Conservation (phyloP, 106 monocot genomes). For the Apostasia ramifera region DNA sequence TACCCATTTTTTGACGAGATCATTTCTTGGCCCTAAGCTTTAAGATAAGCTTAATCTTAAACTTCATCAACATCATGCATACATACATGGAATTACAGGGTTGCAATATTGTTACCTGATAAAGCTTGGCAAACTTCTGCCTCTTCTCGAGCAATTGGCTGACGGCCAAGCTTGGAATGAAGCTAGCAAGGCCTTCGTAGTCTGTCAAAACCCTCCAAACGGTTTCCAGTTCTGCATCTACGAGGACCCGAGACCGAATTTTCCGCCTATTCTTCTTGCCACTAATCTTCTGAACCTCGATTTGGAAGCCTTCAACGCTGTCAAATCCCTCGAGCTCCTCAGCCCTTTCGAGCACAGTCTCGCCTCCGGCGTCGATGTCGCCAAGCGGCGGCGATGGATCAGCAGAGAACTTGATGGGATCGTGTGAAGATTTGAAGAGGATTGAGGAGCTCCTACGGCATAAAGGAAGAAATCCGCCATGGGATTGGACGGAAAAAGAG, state of each 20-base stretch:
- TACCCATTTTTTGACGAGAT: background rate
- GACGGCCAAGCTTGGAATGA: slow-evolving; percentile 65
- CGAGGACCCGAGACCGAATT: slow-evolving; percentile 39
- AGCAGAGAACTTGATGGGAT: slow-evolving; percentile 1
- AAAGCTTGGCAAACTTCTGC: slow-evolving; percentile 58
- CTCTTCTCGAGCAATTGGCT: slow-evolving; percentile 54
- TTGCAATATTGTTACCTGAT: slow-evolving; percentile 38
- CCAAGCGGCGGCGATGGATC: background rate
- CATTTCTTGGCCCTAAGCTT: background rate
- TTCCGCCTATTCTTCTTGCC: slow-evolving; percentile 43
- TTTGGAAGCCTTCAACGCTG: slow-evolving; percentile 34
- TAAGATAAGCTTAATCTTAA: background rate
- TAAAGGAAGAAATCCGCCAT: background rate
- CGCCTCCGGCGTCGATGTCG: background rate
- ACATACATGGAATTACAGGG: background rate
- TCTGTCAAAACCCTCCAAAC: slow-evolving; percentile 84
- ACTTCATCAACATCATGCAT: background rate
- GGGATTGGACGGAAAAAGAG: background rate
- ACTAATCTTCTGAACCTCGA: slow-evolving; percentile 44
- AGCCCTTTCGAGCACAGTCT: background rate
- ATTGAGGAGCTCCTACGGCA: background rate
- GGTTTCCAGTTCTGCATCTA: slow-evolving; percentile 53
- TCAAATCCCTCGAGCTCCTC: background rate
- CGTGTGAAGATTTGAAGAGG: background rate
- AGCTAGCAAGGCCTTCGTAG: slow-evolving; percentile 81